These are phyloP conservation scores for Candida ficus DNA, from an alignment of 805 yeast genomes.

Conservation along the genomic window DNA sequence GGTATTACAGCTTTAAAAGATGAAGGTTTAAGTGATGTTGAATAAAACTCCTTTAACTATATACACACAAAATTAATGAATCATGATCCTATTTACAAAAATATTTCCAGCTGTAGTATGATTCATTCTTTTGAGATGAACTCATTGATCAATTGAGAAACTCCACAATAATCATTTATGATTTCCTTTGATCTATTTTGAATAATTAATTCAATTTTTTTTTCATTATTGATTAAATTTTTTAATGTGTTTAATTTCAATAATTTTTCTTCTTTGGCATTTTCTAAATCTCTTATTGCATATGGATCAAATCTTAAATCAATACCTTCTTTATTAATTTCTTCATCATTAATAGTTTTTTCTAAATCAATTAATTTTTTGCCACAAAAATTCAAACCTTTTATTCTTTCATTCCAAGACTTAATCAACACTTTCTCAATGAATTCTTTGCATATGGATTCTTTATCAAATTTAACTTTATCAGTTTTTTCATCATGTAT, in stretches of 20 bases:
- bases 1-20: constrained; percentile 26
- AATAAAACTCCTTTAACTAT: not conserved
- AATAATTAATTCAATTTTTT: constrained; percentile 36
- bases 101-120: no score
- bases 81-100: constrained; percentile 1
- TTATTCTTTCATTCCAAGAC: constrained; percentile 40
- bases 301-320: constrained; percentile 45
- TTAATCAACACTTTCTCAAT: constrained; percentile 35
- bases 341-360: constrained; percentile 19
- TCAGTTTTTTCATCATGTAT: constrained; percentile 20
- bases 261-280: constrained; percentile 27
- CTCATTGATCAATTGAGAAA: constrained; percentile 7
- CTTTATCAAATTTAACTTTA: constrained; percentile 7
- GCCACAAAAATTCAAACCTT: constrained; percentile 40
- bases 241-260: constrained; percentile 25
- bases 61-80: not conserved
- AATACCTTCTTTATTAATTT: constrained; percentile 19
- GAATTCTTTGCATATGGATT: constrained; percentile 31
- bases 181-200: constrained; percentile 30
- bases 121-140: not conserved
- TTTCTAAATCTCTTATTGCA: constrained; percentile 35
- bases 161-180: constrained; percentile 32
- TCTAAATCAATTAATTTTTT: constrained; percentile 27
- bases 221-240: constrained; percentile 36
- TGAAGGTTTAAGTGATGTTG: constrained; percentile 14